Base-by-base conservation (phyloP, 441 rosid genomes). In the Gossypium davidsonii region DNA sequence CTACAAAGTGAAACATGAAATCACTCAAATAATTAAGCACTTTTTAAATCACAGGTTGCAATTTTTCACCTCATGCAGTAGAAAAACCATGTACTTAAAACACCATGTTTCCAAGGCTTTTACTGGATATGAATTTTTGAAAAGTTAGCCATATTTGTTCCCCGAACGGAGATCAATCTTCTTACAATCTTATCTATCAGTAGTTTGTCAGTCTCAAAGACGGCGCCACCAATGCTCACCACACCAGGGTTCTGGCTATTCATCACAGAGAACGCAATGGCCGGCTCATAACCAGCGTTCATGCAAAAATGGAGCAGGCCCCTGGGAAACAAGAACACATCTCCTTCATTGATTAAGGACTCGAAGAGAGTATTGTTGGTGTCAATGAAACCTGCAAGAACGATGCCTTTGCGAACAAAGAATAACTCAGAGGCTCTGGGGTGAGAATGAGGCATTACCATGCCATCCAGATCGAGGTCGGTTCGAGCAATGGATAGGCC, bases 201-300 rank as follows among this genome's bases (percentile, higher is more conserved):
- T 14, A 81, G 77, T 2, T 62, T 72, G 44, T 80, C 81, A 39
- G 78, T n/a, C 42, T 76, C 87, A 34, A 87, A 71, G 72, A 79
- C 4, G 28, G 86, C 81, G 49, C 73, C 86, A 55, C 73, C 74
- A 55, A 80, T 63, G 57, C 76, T 85, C 65, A 86, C 84, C 21
- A 83, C 77, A 12, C 98, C 98, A 2, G 97, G 96, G 76, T 90
- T 94, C 79, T 94, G 98, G 78, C 96, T 84, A 48, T 83, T 91
- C 60, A 85, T 78, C 74, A 91, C 90, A 0, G 97, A 94, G 73
- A 72, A 85, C 14, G 79, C 67, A 1, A 71, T 76, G 1, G 90
- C 97, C 64, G 51, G 48, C 39, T 85, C 91, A 18, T 64, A 87
- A 15, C 98, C 98, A 56, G 55, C 59, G 57, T 87, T 94, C 59